These are phyloP conservation scores for Entomortierella beljakovae DNA, from an alignment of 192 early-diverging fungal species.

Conservation along the genomic window DNA sequence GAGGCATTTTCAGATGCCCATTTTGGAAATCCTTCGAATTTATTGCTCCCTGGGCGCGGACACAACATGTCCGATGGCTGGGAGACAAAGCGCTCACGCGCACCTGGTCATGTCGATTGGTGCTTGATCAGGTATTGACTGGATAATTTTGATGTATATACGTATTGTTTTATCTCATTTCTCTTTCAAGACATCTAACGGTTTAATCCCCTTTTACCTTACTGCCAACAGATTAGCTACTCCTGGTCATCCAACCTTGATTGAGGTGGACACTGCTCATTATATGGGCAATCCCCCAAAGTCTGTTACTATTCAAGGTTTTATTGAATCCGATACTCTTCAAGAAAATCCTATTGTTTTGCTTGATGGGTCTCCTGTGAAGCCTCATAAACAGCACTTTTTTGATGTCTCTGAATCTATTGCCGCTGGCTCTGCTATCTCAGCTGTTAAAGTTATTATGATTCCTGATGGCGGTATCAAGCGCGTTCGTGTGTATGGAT, in stretches of 20 bases:
- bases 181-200: too few relatives aligned
- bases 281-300: constrained; percentile 94
- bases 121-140: constrained; percentile 44
- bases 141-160: too few relatives aligned
- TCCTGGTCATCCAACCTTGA: constrained; percentile 72
- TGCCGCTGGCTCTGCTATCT: constrained; percentile 51
- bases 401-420: constrained; percentile 64
- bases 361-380: constrained; percentile 27
- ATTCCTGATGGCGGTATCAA: constrained; percentile 86
- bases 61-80: constrained; percentile 91
- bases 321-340: constrained; percentile 10
- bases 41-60: constrained; percentile 84
- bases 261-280: constrained; percentile 87
- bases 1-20: constrained; percentile 83
- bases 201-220: too few relatives aligned
- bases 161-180: too few relatives aligned
- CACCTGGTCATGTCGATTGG: constrained; percentile 79
- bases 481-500: constrained; percentile 85
- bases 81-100: constrained; percentile 90
- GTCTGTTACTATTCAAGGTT: constrained; percentile 73
- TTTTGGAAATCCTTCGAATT: constrained; percentile 81
- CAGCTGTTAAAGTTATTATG: constrained; percentile 67
- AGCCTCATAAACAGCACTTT: constrained; percentile 76
- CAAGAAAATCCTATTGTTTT: constrained; percentile 26
- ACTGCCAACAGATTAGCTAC: constrained; percentile 77